Evolutionary conservation across 768 basidiomycete species (phyloP), one percentile per base, ranked within the genome.

Genomic region (Russula foetens): DNA sequence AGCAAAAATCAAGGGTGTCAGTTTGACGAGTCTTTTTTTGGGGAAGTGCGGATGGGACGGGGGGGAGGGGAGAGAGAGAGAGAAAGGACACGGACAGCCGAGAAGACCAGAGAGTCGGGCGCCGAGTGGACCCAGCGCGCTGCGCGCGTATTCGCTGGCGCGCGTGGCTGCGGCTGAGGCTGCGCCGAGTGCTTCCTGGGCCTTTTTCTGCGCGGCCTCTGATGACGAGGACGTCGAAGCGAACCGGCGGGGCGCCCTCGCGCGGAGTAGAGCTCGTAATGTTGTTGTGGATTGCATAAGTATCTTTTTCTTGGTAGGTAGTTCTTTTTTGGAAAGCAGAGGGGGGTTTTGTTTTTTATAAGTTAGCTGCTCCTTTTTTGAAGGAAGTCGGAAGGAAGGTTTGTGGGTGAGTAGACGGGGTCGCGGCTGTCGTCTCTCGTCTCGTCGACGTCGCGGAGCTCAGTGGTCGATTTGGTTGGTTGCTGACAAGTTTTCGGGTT

Each of bases 181-280:
- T 46, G 74, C 71, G 51, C 79, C 76, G 61, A 88, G 73, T 44
- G 81, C 77, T 55, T 90, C 84, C 72, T 88, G 83, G 7, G 86
- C 84, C 71, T 86, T 88, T 75, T 88, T 84, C 70, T 84, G 82
- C 2, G 84, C 72, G 7, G 76, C 49, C 21, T 23, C 5, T 1
- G 59, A 31, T 4, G 59, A 38, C 8, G 59, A 43, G 2, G 59
- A 45, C 7, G 53, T 43, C 8, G 59, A 41, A 7, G 59, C 55
- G 43, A 53, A 17, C 6, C 62, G 65, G 19, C 55, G 58, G 7
- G 48, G 63, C 43, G 59, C 53, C 19, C 23, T 35, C 7, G 50
- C 45, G 53, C 47, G 61, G 23, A 62, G 19, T 12, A 47, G 23
- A 26, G 43, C n/a, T 15, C 63, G 59, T 12, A 43, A 21, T 9